phyloP scores from a whole-genome alignment of 1,284 basidiomycete species.

The Phylloporus sp. region DNA sequence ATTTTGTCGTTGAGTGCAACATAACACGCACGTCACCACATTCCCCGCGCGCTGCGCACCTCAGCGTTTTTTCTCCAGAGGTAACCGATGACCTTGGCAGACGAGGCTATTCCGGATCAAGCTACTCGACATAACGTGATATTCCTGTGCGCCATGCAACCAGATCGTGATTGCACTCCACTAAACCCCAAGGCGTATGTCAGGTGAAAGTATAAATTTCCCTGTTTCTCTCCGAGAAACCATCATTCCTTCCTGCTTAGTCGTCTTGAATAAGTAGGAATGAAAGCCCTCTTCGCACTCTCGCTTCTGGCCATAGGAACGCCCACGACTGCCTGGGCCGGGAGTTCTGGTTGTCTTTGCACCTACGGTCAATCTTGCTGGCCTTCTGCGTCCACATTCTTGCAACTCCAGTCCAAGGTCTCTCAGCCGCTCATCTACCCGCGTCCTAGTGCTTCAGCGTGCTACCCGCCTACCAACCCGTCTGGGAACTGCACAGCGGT shows the following conservation, averaged over 20 bases:
- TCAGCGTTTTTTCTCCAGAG: too few species aligned
- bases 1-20: too few species aligned
- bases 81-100: too few species aligned
- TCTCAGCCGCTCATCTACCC: conserved; percentile 37
- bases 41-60: too few species aligned
- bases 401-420: conserved; percentile 31
- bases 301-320: conserved; percentile 1
- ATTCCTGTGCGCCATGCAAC: too few species aligned
- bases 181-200: too few species aligned
- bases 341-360: conserved; percentile 15
- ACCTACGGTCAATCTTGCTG: conserved; percentile 40
- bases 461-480: conserved; percentile 27
- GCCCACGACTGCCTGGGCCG: not conserved
- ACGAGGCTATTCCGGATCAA: too few species aligned
- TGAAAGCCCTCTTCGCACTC: conserved; percentile 5
- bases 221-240: not conserved
- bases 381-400: conserved; percentile 43
- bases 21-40: too few species aligned
- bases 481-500: conserved; percentile 35
- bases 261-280: not conserved
- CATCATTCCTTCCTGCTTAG: too few species aligned
- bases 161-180: too few species aligned
- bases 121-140: too few species aligned
- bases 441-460: conserved; percentile 29
- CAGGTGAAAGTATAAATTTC: not conserved